These are phyloP conservation scores for Ceratocystis alfenasii DNA, from an alignment of 2,329 filamentous ascomycete genomes.

Conservation along the genomic window DNA sequence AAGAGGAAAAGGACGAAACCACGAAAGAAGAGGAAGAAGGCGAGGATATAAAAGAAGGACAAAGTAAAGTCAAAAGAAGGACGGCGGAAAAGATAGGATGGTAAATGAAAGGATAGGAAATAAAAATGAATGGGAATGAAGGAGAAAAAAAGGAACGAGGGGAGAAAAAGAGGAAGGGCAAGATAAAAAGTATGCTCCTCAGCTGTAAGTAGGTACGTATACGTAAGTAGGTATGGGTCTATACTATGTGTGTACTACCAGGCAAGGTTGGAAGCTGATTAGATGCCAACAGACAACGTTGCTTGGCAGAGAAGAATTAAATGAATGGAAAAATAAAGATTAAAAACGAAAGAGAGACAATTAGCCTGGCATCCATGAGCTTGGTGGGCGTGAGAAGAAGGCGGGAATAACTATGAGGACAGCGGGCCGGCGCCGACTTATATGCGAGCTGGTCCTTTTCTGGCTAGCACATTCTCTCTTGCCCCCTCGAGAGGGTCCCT, in stretches of 20 bases:
- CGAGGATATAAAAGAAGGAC: not conserved
- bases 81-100: conserved; percentile 2
- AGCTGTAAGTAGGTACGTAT: not conserved
- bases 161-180: not conserved
- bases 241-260: not conserved
- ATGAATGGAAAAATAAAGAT: not conserved
- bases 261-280: not conserved
- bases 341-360: not conserved
- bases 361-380: not conserved
- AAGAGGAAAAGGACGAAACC: not conserved
- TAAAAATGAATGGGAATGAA: not conserved
- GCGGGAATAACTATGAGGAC: conserved; percentile 8
- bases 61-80: conserved; percentile 11
- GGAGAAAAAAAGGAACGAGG: conserved; percentile 7
- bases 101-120: not conserved
- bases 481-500: not conserved
- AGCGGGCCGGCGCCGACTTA: conserved; percentile 11
- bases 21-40: not conserved
- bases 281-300: not conserved
- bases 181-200: not conserved
- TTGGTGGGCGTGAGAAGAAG: not conserved
- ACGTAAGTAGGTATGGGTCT: not conserved
- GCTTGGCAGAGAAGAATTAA: not conserved
- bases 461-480: not conserved
- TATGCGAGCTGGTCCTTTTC: not conserved